Percentiles rank a stretch among this genome's conserved stretches.
Evolutionary conservation across 768 basidiomycete genomes (phyloP).

Genomic region (Lentinus brumalis): DNA sequence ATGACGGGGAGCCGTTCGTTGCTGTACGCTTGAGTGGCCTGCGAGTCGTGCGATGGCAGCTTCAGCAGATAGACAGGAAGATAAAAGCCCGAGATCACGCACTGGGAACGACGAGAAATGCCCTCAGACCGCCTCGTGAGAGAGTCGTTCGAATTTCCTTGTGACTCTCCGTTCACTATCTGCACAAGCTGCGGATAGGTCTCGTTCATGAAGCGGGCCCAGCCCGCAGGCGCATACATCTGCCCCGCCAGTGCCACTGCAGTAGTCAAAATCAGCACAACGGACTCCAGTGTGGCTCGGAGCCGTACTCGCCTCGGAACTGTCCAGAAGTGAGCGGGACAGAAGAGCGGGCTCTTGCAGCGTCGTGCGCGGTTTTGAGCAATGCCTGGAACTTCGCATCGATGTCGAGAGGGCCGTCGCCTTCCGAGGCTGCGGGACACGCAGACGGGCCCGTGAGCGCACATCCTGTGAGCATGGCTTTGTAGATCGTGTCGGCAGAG

Average conservation of each 20-base stretch:
- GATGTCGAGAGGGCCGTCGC: constrained; percentile 1
- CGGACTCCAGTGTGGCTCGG: too few relatives aligned
- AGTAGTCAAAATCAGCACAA: background rate
- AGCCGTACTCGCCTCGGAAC: background rate
- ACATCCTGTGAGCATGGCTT: constrained; percentile 11
- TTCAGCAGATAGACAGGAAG: background rate
- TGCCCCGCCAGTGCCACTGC: background rate
- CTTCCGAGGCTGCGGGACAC: constrained; percentile 1
- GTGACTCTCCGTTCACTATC: background rate
- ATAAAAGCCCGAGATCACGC: background rate
- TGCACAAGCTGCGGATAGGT: background rate
- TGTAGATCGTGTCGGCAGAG: constrained; percentile 9
- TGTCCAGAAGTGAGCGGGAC: background rate
- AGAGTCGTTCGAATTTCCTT: background rate
- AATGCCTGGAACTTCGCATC: background rate
- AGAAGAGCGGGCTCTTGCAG: background rate
- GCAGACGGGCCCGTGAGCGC: constrained; percentile 11
- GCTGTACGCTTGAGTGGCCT: background rate
- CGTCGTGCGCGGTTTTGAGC: background rate
- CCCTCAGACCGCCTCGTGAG: background rate
- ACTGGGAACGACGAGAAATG: background rate
- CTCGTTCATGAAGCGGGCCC: background rate
- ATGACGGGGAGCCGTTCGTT: background rate
- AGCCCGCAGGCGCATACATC: background rate
- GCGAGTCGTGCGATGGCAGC: background rate